phyloP scores from a whole-genome alignment of 352 stramenopile genomes.

The Phytophthora colocasiae region DNA sequence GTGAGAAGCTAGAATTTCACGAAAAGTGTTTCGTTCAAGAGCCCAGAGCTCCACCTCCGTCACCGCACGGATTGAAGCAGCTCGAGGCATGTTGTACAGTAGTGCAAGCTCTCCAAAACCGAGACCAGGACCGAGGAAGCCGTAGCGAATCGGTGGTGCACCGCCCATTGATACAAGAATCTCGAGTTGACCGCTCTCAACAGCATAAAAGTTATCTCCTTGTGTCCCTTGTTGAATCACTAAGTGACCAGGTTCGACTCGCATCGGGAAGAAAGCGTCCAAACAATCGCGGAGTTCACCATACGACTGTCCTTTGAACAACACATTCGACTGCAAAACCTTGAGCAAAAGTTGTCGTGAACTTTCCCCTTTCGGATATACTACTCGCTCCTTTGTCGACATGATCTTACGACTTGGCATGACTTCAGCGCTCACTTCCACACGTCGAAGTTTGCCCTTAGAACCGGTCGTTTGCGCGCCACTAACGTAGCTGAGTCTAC shows the following conservation, averaged over 20 bases:
- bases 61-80: conserved; percentile 90
- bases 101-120: conserved; percentile 97
- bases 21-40: conserved; percentile 76
- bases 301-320: conserved; percentile 71
- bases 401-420: conserved; percentile 78
- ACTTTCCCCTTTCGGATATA: conserved; percentile 70
- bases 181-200: conserved; percentile 71
- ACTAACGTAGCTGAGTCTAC: conserved; percentile 10
- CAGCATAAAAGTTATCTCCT: conserved; percentile 82
- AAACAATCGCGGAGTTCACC: conserved; percentile 72
- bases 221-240: conserved; percentile 79
- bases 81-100: conserved; percentile 96
- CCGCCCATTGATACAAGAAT: conserved; percentile 70
- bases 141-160: conserved; percentile 70
- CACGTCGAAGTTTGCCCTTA: conserved; percentile 46
- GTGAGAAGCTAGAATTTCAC: conserved; percentile 78
- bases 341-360: conserved; percentile 66
- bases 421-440: conserved; percentile 83
- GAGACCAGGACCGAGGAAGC: conserved; percentile 61
- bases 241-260: conserved; percentile 40
- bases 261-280: conserved; percentile 77
- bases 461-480: not conserved
- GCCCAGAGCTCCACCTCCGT: conserved; percentile 73
- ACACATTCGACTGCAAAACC: conserved; percentile 76
- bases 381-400: conserved; percentile 51